These are phyloP conservation scores for Pichia gijzeniarum DNA, from an alignment of 805 yeast genomes.

Conservation along the genomic window DNA sequence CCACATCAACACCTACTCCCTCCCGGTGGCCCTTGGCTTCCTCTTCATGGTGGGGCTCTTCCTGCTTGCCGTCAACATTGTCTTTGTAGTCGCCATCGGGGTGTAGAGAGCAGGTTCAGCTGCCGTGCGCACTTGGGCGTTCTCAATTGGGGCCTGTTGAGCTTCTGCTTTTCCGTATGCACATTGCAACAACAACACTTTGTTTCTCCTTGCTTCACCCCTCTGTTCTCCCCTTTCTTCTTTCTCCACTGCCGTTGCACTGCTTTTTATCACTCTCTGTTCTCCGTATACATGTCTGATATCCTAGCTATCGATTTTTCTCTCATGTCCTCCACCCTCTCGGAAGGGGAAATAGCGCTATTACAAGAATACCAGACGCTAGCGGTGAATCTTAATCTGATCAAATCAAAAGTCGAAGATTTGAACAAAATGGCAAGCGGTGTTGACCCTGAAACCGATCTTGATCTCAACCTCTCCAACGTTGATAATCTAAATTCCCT, in stretches of 20 bases:
- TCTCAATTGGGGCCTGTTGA: no score
- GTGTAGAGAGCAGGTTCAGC: not conserved
- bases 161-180: no score
- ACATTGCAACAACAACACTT: no score
- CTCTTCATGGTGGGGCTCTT: conserved; percentile 18
- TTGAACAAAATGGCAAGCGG: conserved; percentile 12
- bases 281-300: conserved; percentile 12
- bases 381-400: conserved; percentile 27
- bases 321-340: conserved; percentile 2
- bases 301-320: conserved; percentile 5
- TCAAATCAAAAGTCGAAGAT: conserved; percentile 21
- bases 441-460: not conserved
- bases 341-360: conserved; percentile 29
- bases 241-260: not conserved
- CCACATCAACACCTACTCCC: conserved; percentile 35
- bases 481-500: not conserved
- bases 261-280: not conserved
- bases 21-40: conserved; percentile 19
- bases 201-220: not conserved
- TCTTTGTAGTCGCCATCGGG: conserved; percentile 7
- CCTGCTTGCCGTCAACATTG: conserved; percentile 10
- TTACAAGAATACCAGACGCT: conserved; percentile 35
- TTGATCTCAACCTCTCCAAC: not conserved
- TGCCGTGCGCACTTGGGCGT: not conserved
- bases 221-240: not conserved